Conservation (phyloP, 192 early-diverging fungal genomes). For the Entomortierella chlamydospora region DNA sequence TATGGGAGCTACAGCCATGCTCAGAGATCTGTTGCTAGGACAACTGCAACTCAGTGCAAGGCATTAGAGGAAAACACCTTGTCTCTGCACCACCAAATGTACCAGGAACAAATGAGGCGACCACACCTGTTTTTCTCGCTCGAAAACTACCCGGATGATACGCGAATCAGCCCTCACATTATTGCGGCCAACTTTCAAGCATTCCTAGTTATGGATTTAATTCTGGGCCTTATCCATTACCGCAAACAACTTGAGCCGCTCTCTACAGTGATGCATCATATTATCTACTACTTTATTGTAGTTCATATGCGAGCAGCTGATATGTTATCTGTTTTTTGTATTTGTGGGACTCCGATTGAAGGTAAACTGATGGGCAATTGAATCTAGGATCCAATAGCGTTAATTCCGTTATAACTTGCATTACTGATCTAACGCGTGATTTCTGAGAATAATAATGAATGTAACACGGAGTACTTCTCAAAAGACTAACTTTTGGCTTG, state of each 20-base stretch:
- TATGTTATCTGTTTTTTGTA: conserved; percentile 49
- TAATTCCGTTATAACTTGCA: too few species aligned
- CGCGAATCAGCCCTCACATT: conserved; percentile 38
- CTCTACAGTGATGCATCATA: conserved; percentile 50
- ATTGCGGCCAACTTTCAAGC: conserved; percentile 50
- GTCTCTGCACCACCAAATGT: conserved; percentile 29
- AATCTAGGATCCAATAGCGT: too few species aligned
- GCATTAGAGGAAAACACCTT: neutral
- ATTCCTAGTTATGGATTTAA: conserved; percentile 29
- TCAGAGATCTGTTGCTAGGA: neutral
- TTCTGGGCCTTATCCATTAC: conserved; percentile 40
- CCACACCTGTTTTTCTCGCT: conserved; percentile 39
- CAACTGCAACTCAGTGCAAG: neutral
- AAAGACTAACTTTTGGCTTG: too few species aligned
- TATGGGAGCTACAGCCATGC: neutral
- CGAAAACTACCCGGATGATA: conserved; percentile 51
- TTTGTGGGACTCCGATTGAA: conserved; percentile 45
- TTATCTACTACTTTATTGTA: conserved; percentile 50
- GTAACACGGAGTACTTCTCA: too few species aligned
- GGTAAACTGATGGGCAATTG: too few species aligned
- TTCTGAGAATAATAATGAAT: too few species aligned
- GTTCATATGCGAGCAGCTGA: conserved; percentile 43
- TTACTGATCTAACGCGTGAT: too few species aligned
- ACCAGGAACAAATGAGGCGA: conserved; percentile 36
- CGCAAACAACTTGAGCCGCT: conserved; percentile 37